Evolutionary conservation across 345 rosid genomes (phyloP), one percentile per base, ranked within the genome.

Genomic region (Populus tremula): DNA sequence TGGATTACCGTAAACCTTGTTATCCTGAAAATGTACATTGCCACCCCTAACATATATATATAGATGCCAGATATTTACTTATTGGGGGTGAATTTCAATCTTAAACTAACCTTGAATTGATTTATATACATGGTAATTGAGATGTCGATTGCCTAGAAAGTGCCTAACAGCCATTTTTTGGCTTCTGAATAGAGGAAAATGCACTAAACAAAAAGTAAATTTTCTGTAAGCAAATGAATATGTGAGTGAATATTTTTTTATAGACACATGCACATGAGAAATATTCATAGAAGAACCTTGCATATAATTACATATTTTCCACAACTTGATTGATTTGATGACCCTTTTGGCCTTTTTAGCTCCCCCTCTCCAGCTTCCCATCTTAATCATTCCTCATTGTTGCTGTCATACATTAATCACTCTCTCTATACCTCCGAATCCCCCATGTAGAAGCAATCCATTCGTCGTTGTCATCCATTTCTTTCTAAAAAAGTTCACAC

Each of bases 281-380:
- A 69, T 1, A n/a, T 69, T 16, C 53, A 41, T 27, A 21, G 47
- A 21, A 18, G 31, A 13, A 17, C 13, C 49, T 38, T 29, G 5
- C 69, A 63, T 63, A 74, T 74, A 43, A 74, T 63, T 62, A 18
- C n/a, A 27, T 25, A 74, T 59, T 39, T 74, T 74, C 70, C 8
- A 41, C 39, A 0, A 20, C 6, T 0, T 11, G 25, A 3, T n/a
- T 59, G 64, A 8, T 59, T 18, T 31, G 62, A 4, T 64, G 29
- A 31, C 63, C 17, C 47, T 20, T 62, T 47, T 29, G n/a, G 45
- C 27, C 14, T 8, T 5, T 35, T 65, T 65, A 45, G 25, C 69
- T n/a, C 27, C 23, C n/a, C 62, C 47, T n/a, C 12, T 49, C 14
- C 23, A 6, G 41, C 20, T 35, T 20, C 11, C 41, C 61, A 6